Evolutionary conservation across 2,329 filamentous ascomycete genomes (phyloP), one percentile per base, ranked within the genome.

Genomic region (Fusarium musae): DNA sequence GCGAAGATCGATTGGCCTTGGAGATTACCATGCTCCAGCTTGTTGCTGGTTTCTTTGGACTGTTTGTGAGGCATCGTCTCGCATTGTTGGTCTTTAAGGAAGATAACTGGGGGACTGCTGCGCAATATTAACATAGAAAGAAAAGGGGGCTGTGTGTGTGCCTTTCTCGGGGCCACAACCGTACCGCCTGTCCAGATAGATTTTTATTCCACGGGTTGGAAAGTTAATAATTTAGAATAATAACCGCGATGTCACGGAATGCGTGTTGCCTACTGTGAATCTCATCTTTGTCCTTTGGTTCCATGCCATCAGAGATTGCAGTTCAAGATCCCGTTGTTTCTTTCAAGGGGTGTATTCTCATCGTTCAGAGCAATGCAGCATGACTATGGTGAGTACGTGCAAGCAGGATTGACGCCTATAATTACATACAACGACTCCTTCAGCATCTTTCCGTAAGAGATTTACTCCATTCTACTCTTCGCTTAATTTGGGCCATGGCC

Each of bases 71-170:
- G 75, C 96, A 99, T 85, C 90, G 90, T 70, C 88, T 98, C 74
- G 96, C 96, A 49, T 84, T 97, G 78, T 86, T 96, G 75, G 89
- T 99, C 75, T 99, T 99, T 86, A 92, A 93, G 81, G 90, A 93
- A 80, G 96, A 99, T 83, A 99, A 99, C 81, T 85, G 87, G 85
- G 86, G 85, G n/a, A 69, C 66, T 70, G 83, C 84, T 36, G 68
- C 70, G 21, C 77, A 78, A 47, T 73, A 75, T 42, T 79, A 57
- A 74, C 19, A 11, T 32, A 23, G 17, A 30, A 28, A 36, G 30
- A 36, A 30, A n/a, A 28, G 36, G 9, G 32, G 11, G 16, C 23
- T 23, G 23, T 32, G 32, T 32, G 32, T 49, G 42, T 11, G 32
- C 23, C 23, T 37, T 53, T 13, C n/a, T 49, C 40, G 9, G 21